Percentiles rank a stretch among this genome's conserved stretches.
Conservation (phyloP, 441 rosid genomes). For the Manihot esculenta region DNA sequence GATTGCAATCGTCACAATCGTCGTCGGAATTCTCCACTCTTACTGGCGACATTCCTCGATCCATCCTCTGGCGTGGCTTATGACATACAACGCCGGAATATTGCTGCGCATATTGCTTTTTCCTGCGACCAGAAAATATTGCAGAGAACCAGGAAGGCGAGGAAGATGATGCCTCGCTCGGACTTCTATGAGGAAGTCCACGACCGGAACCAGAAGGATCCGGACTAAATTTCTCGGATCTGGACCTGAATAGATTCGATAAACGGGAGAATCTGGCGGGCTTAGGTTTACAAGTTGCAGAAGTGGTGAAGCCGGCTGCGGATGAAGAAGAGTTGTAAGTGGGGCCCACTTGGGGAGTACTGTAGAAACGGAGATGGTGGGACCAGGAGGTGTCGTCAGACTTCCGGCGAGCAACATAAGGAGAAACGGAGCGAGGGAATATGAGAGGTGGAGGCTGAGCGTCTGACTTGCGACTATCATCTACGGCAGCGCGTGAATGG, state of each 20-base stretch:
- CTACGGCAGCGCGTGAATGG: constrained; percentile 9
- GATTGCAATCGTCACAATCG: constrained; percentile 26
- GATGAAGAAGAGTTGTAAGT: constrained; percentile 7
- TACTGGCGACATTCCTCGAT: constrained; percentile 63
- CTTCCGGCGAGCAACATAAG: constrained; percentile 64
- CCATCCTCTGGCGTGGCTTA: constrained; percentile 17
- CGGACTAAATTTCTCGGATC: constrained; percentile 53
- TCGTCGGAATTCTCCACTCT: constrained; percentile 30
- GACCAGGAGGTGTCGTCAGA: constrained; percentile 39
- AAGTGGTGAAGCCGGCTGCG: not conserved
- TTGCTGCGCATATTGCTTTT: constrained; percentile 12
- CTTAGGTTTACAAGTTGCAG: constrained; percentile 28
- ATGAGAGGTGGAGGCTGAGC: constrained; percentile 35
- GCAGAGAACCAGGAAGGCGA: constrained; percentile 57
- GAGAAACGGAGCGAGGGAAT: constrained; percentile 89
- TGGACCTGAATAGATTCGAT: constrained; percentile 49
- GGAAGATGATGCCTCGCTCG: constrained; percentile 28
- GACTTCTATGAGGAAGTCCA: constrained; percentile 19
- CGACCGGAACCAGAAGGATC: constrained; percentile 29
- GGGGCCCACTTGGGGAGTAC: constrained; percentile 65
- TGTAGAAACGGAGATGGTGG: constrained; percentile 38
- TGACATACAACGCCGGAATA: constrained; percentile 6
- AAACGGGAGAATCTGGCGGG: constrained; percentile 37
- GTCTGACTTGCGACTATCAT: constrained; percentile 33
- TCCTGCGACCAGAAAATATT: constrained; percentile 43